A percentile compares a stretch with the other conserved stretches of the same genome.
phyloP scores from a whole-genome alignment of 2,329 filamentous ascomycete species.

The Xylaria sp. region DNA sequence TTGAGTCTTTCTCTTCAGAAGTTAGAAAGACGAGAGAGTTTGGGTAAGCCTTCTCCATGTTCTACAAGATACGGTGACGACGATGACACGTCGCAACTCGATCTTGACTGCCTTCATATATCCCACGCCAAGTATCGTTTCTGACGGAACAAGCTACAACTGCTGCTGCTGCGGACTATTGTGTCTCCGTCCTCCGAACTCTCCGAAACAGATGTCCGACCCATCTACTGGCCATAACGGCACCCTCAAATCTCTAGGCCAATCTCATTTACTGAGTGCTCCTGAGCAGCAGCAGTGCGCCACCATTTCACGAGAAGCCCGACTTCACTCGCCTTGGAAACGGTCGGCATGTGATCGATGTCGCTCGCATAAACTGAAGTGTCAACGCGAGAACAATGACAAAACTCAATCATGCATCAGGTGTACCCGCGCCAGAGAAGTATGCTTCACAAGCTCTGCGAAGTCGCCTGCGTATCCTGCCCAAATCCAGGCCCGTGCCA shows the following conservation, averaged over 20 bases:
- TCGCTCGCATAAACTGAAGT: constrained; percentile 19
- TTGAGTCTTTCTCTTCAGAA: no score
- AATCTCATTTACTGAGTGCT: not conserved
- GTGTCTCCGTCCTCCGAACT: not conserved
- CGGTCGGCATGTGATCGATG: constrained; percentile 22
- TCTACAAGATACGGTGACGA: no score
- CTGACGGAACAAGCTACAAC: no score
- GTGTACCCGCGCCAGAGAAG: not conserved
- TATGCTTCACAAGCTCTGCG: constrained; percentile 7
- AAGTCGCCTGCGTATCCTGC: not conserved
- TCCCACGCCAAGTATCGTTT: no score
- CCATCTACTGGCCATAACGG: not conserved
- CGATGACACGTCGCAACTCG: no score
- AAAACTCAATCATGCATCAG: constrained; percentile 9
- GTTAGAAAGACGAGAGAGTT: no score
- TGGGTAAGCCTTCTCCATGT: no score
- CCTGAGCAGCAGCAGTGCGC: not conserved
- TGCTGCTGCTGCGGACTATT: no score
- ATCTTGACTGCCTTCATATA: no score
- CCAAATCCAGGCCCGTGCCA: not conserved
- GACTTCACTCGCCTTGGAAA: constrained; percentile 27
- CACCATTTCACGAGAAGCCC: not conserved
- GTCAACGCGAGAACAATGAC: constrained; percentile 10
- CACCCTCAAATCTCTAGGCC: not conserved
- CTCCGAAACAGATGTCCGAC: not conserved